phyloP scores from a whole-genome alignment of 2,329 filamentous ascomycete genomes.

The Penicillium griseofulvum region DNA sequence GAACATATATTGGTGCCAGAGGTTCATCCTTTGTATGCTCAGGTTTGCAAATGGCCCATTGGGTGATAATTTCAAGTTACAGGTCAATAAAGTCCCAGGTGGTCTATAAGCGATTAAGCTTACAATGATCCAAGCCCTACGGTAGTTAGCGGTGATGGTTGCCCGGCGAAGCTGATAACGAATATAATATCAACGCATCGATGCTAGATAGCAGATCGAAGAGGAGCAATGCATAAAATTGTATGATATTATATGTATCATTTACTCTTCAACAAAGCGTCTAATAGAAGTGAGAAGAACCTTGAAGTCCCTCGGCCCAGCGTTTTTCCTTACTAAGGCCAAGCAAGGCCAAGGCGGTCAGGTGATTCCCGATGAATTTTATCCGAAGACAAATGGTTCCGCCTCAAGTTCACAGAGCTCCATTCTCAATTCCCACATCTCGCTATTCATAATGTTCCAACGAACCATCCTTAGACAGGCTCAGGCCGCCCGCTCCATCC shows the following conservation, averaged over 20 bases:
- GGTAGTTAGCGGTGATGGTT: background rate
- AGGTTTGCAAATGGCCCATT: background rate
- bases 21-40: too few relatives aligned
- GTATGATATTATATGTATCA: background rate
- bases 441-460: slow-evolving; percentile 40
- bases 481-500: slow-evolving; percentile 37
- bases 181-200: background rate
- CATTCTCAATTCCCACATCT: slow-evolving; percentile 10
- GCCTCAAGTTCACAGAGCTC: background rate
- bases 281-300: slow-evolving; percentile 1
- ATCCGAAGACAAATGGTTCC: slow-evolving; percentile 1
- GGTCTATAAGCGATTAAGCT: background rate
- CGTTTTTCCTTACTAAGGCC: slow-evolving; percentile 4
- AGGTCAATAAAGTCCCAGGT: background rate
- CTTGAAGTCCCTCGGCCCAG: background rate
- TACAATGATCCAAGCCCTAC: background rate
- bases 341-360: slow-evolving; percentile 1
- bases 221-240: background rate
- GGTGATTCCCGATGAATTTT: slow-evolving; percentile 9
- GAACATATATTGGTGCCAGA: background rate
- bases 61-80: background rate
- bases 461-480: slow-evolving; percentile 44
- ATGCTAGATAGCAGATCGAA: background rate
- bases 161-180: background rate
- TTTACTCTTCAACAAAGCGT: background rate